A percentile compares a stretch with the other conserved stretches of the same genome.
These are phyloP conservation scores for Geranomyces variabilis DNA, from an alignment of 192 early-diverging fungal species.

Conservation along the genomic window DNA sequence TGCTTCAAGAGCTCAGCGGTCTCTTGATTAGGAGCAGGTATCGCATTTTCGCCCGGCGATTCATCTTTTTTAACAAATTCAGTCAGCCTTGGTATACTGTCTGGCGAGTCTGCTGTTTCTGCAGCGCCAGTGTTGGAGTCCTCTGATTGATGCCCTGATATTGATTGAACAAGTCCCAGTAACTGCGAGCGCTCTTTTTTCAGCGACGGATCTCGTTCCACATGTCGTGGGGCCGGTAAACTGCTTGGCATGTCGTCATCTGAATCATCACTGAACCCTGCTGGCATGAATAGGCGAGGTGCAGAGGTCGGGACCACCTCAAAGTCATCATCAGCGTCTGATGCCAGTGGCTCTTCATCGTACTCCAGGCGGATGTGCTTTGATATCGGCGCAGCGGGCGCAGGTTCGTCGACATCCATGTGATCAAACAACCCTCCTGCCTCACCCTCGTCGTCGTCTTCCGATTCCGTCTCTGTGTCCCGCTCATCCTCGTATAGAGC, in stretches of 20 bases:
- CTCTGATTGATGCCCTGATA: not conserved
- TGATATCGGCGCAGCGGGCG: not conserved
- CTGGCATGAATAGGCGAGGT: not conserved
- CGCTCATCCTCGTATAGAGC: constrained; percentile 9
- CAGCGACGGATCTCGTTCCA: not conserved
- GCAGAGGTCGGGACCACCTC: not conserved
- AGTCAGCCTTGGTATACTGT: too few relatives aligned
- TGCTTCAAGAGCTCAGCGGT: too few relatives aligned
- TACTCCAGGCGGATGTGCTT: not conserved
- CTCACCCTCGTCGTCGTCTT: not conserved
- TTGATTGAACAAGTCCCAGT: not conserved
- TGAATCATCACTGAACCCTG: constrained; percentile 11
- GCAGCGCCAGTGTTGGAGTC: not conserved
- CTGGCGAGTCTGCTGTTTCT: too few relatives aligned
- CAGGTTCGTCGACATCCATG: constrained; percentile 20
- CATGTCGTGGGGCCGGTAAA: not conserved
- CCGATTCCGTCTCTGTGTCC: constrained; percentile 10
- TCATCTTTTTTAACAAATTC: too few relatives aligned
- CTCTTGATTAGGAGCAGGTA: too few relatives aligned
- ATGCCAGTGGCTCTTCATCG: not conserved
- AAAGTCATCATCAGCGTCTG: constrained; percentile 1
- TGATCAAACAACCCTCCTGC: constrained; percentile 1
- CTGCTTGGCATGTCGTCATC: not conserved
- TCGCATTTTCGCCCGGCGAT: too few relatives aligned
- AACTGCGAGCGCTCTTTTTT: constrained; percentile 14